These are phyloP conservation scores for Lepidium sativum DNA, from an alignment of 345 rosid species.

Conservation along the genomic window DNA sequence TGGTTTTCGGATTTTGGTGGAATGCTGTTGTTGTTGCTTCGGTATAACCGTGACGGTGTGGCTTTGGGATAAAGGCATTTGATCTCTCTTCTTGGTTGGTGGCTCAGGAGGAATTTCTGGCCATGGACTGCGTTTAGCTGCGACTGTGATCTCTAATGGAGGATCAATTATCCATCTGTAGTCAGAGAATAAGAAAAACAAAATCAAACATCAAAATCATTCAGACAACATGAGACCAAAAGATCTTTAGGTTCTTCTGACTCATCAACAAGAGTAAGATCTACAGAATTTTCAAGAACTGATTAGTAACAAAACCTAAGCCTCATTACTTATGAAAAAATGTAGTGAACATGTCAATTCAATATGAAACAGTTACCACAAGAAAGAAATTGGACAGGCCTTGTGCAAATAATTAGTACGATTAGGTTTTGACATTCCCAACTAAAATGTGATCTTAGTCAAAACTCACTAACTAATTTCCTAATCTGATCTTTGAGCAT, in stretches of 20 bases:
- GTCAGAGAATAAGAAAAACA: neutral
- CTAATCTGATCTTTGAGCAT: neutral
- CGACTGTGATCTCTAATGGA: conserved; percentile 77
- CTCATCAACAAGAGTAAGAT: neutral
- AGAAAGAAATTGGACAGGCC: neutral
- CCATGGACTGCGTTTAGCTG: conserved; percentile 87
- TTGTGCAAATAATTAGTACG: neutral
- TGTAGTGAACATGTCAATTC: neutral
- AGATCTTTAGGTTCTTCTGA: neutral
- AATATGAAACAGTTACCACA: neutral
- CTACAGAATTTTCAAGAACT: neutral
- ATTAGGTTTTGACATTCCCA: neutral
- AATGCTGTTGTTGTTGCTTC: conserved; percentile 43
- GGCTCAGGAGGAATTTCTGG: conserved; percentile 93
- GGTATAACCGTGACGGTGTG: conserved; percentile 17
- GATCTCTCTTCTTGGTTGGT: conserved; percentile 36
- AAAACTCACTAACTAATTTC: neutral
- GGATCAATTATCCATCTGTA: conserved; percentile 91
- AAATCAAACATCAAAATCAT: neutral
- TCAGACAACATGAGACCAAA: neutral
- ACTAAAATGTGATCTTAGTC: neutral
- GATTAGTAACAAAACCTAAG: neutral
- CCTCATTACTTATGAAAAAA: neutral
- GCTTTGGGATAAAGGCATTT: conserved; percentile 31
- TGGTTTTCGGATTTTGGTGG: conserved; percentile 50